Base-by-base conservation (phyloP, 1,284 basidiomycete species). In the Veloporphyrellus conicus region DNA sequence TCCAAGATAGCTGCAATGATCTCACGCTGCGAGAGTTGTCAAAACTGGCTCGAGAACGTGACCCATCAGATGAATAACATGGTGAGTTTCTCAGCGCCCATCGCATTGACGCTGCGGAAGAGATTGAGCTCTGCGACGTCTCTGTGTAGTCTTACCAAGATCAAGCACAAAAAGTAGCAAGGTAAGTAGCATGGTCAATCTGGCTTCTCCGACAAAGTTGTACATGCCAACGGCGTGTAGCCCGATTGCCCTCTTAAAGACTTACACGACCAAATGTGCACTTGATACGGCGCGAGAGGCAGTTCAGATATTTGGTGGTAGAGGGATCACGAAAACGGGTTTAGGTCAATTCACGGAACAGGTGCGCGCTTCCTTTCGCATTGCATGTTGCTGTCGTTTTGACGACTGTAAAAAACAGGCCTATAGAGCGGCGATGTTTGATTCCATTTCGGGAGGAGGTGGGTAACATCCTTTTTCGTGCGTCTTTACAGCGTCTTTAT, bases 1-100 rank as follows among this genome's bases (percentile, higher is more conserved):
- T 76, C 78, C 58, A 93, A 93, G 74, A 68, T 95, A 41, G 91
- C 90, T 2, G 72, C 74, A 22, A 92, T 94, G 88, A 91, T 94
- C 50, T 79, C 87, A 19, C 84, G 90, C 52, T 71, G 72, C 33
- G 85, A 87, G 67, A 75, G 78, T 0, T 71, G 73, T 20, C 83
- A 87, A 59, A 71, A 72, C 29, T 87, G 83, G 82, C 66, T 87
- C 10, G 85, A 87, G 67, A 76, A 73, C 60, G 66, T 86, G 47
- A 85, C 82, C 1, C 75, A 75, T 65, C 83, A 60, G 39, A 62
- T 60, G 60, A 50, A 44, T 16, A 43, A 48, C 32, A 59, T 56
- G 59, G 42, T 45, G n/a, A 3, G 54, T 50, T n/a, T 23, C 8
- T 25, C 28, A n/a, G n/a, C n/a, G n/a, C n/a, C n/a, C n/a, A n/a